phyloP scores from a whole-genome alignment of 2,329 filamentous ascomycete species.

The Coniosporium tulheliwenetii region DNA sequence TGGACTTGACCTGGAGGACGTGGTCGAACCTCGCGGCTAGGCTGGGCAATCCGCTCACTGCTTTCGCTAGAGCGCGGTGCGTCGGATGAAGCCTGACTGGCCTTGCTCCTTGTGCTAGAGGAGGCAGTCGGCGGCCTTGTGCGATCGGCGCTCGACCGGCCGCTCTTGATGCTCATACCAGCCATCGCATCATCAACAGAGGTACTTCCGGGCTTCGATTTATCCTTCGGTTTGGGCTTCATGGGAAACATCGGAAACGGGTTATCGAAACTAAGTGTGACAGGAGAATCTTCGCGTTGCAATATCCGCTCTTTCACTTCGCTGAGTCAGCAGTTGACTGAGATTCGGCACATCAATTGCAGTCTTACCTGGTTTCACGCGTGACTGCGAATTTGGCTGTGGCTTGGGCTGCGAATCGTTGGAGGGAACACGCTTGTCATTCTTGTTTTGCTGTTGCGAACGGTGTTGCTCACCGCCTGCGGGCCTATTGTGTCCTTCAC shows the following conservation, averaged over 20 bases:
- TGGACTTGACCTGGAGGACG: too few relatives aligned
- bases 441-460: too few relatives aligned
- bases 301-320: background rate
- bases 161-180: constrained; percentile 4
- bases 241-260: constrained; percentile 31
- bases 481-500: too few relatives aligned
- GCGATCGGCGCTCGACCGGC: constrained; percentile 7
- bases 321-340: background rate
- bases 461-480: too few relatives aligned
- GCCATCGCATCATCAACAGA: constrained; percentile 1
- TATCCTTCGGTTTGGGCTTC: constrained; percentile 10
- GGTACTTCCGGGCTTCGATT: background rate
- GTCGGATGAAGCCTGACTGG: constrained; percentile 1
- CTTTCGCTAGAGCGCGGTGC: constrained; percentile 2
- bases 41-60: background rate
- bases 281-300: constrained; percentile 8
- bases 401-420: too few relatives aligned
- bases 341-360: background rate
- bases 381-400: too few relatives aligned
- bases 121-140: constrained; percentile 2
- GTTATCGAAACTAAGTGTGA: constrained; percentile 23
- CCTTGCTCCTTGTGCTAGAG: constrained; percentile 2
- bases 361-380: background rate
- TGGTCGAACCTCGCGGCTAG: background rate
- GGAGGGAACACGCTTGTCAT: too few relatives aligned